Percentiles rank a stretch among this genome's conserved stretches.
These are phyloP conservation scores for Rickenella mellea DNA, from an alignment of 768 basidiomycete species.

Conservation along the genomic window DNA sequence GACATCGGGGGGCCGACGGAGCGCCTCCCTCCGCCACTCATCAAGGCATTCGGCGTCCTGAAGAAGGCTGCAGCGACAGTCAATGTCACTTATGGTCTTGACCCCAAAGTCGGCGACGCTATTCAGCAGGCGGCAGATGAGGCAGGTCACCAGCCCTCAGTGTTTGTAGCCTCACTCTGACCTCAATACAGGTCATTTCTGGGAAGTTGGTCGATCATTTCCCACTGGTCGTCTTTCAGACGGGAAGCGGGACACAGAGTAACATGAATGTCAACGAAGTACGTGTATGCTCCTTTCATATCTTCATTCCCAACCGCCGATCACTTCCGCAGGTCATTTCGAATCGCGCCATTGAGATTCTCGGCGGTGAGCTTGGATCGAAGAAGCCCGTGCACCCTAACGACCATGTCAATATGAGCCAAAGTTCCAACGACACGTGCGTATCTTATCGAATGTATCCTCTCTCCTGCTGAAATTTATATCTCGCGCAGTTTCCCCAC, in stretches of 20 bases:
- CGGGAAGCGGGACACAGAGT: constrained; percentile 96
- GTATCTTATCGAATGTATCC: constrained; percentile 17
- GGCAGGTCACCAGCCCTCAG: constrained; percentile 29
- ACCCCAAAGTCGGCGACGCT: constrained; percentile 76
- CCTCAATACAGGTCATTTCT: constrained; percentile 72
- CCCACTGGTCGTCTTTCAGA: constrained; percentile 98
- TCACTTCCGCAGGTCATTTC: constrained; percentile 69
- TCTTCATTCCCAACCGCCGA: neutral
- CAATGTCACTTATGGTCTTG: constrained; percentile 84
- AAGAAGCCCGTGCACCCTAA: constrained; percentile 98
- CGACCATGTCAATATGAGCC: constrained; percentile 99
- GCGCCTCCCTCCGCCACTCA: constrained; percentile 87
- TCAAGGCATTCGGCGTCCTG: constrained; percentile 94
- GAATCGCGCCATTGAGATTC: constrained; percentile 93
- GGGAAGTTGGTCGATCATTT: constrained; percentile 93
- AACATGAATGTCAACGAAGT: constrained; percentile 99
- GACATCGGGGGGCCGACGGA: constrained; percentile 96
- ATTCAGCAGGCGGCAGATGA: constrained; percentile 94
- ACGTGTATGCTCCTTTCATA: constrained; percentile 1
- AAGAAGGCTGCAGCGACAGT: constrained; percentile 95
- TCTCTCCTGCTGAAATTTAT: neutral
- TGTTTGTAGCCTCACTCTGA: neutral
- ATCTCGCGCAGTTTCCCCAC: constrained; percentile 81
- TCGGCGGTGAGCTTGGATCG: constrained; percentile 90
- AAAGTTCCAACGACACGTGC: constrained; percentile 97